phyloP scores from a whole-genome alignment of 1,139 yeast species.

The Taphrina communis region DNA sequence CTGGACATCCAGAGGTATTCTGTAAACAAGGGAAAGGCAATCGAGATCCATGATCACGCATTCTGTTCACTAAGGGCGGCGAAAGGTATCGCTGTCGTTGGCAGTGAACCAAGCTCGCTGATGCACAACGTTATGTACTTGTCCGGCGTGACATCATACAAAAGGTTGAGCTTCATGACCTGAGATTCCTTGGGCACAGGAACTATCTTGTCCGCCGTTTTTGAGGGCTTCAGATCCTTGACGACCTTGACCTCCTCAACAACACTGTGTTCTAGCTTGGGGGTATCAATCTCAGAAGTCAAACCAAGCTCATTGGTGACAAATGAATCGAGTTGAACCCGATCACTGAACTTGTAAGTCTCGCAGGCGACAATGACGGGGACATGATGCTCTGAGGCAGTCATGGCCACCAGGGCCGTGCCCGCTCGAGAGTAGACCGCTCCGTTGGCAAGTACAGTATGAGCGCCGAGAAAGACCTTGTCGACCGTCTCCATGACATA shows the following conservation, averaged over 20 bases:
- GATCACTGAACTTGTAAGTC: conserved; percentile 89
- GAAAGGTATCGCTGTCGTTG: conserved; percentile 80
- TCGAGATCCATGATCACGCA: background rate
- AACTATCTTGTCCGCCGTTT: background rate
- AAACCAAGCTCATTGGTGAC: conserved; percentile 84
- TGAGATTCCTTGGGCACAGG: conserved; percentile 49
- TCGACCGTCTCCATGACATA: conserved; percentile 81
- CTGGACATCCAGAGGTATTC: too few relatives aligned
- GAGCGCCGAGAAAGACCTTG: conserved; percentile 92
- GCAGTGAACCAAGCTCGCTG: conserved; percentile 94
- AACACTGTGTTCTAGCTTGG: conserved; percentile 47
- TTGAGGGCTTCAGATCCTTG: conserved; percentile 5
- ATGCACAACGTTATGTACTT: conserved; percentile 91
- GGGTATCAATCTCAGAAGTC: conserved; percentile 69
- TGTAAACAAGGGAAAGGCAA: background rate
- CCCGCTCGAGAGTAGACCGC: conserved; percentile 93
- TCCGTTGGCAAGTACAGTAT: conserved; percentile 95
- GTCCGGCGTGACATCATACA: conserved; percentile 95
- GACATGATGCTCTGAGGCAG: conserved; percentile 82
- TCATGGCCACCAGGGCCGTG: conserved; percentile 90
- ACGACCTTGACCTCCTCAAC: conserved; percentile 41
- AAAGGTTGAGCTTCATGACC: conserved; percentile 77
- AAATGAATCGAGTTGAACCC: conserved; percentile 93
- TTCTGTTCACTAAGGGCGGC: conserved; percentile 42
- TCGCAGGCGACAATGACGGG: conserved; percentile 97